These are phyloP conservation scores for Penicillium egyptiacum DNA, from an alignment of 495 filamentous ascomycete genomes.

Conservation along the genomic window DNA sequence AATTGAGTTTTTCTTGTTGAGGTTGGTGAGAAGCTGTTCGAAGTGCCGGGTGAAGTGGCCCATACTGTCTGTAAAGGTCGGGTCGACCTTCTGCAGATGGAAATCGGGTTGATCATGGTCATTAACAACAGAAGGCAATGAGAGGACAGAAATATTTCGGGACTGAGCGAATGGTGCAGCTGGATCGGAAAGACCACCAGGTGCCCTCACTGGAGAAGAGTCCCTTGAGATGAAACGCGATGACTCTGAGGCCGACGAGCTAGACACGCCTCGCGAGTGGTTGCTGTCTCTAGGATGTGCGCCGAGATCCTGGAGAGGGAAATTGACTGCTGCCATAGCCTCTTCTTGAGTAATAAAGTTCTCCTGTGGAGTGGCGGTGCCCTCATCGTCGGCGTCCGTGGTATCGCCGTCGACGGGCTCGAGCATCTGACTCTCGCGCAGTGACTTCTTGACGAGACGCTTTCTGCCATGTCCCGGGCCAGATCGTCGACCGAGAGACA, in stretches of 20 bases:
- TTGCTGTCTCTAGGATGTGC: background rate
- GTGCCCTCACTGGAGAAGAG: slow-evolving; percentile 10
- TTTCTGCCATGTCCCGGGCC: slow-evolving; percentile 30
- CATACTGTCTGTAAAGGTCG: slow-evolving; percentile 65
- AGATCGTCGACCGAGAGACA: slow-evolving; percentile 28
- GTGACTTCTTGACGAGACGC: slow-evolving; percentile 16
- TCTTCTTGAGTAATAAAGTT: slow-evolving; percentile 24
- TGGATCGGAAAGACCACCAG: background rate
- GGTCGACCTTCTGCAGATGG: slow-evolving; percentile 63
- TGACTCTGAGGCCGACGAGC: slow-evolving; percentile 13
- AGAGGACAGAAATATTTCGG: slow-evolving; percentile 21
- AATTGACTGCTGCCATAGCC: slow-evolving; percentile 22
- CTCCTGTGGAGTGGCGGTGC: slow-evolving; percentile 9
- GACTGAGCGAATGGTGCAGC: slow-evolving; percentile 10
- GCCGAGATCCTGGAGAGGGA: slow-evolving; percentile 16
- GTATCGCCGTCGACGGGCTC: slow-evolving; percentile 11
- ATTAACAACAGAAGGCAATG: slow-evolving; percentile 18
- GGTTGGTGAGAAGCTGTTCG: slow-evolving; percentile 51
- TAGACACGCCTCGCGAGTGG: slow-evolving; percentile 9
- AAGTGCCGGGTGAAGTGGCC: slow-evolving; percentile 58
- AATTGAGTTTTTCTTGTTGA: slow-evolving; percentile 53
- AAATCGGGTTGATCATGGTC: slow-evolving; percentile 30
- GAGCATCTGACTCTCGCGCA: slow-evolving; percentile 16
- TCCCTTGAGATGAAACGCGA: slow-evolving; percentile 16
- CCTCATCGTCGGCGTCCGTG: slow-evolving; percentile 13